Percentiles rank a stretch among this genome's conserved stretches.
Evolutionary conservation across 805 yeast genomes (phyloP).

Genomic region (Barnettozyma pratensis): DNA sequence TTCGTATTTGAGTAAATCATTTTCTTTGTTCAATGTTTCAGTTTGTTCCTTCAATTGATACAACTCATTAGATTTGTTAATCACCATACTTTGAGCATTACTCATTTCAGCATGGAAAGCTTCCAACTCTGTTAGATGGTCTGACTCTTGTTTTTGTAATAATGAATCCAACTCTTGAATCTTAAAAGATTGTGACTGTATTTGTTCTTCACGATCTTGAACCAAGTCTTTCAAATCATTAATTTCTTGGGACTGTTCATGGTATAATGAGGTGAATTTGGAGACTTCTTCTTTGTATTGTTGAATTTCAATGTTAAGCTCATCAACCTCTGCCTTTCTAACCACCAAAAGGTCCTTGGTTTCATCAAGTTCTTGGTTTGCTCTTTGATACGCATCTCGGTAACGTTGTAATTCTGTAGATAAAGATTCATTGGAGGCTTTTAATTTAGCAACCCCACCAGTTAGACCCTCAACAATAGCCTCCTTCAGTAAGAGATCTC

Average conservation of each 20-base stretch:
- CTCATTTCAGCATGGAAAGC: constrained; percentile 31
- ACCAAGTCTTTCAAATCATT: constrained; percentile 6
- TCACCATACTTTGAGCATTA: constrained; percentile 27
- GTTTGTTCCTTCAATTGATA: constrained; percentile 24
- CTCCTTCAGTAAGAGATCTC: constrained; percentile 6
- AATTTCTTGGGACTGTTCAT: constrained; percentile 10
- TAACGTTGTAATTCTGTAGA: neutral
- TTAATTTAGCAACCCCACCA: constrained; percentile 1
- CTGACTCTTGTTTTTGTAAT: constrained; percentile 30
- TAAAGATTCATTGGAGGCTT: neutral
- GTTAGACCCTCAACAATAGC: constrained; percentile 5
- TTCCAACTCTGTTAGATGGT: constrained; percentile 33
- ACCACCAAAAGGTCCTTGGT: constrained; percentile 16
- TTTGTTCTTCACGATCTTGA: constrained; percentile 8
- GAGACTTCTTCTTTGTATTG: constrained; percentile 5
- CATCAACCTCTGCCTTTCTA: constrained; percentile 26
- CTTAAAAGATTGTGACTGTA: constrained; percentile 18
- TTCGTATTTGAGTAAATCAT: constrained; percentile 23
- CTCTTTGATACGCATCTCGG: neutral
- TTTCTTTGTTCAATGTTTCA: constrained; percentile 18
- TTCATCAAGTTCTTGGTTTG: constrained; percentile 3
- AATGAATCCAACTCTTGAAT: constrained; percentile 27
- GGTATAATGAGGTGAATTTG: neutral
- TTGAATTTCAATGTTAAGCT: constrained; percentile 18
- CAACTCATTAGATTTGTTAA: constrained; percentile 25